phyloP scores from a whole-genome alignment of 2,329 filamentous ascomycete species.

The Scedosporium dehoogii region DNA sequence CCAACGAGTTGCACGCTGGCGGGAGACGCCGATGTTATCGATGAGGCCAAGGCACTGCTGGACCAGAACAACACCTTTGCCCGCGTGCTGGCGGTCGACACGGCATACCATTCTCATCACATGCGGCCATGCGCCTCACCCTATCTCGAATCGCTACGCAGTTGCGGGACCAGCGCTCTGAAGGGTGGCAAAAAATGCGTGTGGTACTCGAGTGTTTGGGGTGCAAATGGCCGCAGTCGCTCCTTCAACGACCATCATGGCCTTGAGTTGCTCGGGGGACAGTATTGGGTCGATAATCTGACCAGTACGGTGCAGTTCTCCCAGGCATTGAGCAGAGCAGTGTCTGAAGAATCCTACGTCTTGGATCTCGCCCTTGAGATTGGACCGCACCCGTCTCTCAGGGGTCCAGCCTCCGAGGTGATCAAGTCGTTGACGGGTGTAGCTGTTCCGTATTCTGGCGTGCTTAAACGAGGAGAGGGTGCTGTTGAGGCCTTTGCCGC shows the following conservation, averaged over 20 bases:
- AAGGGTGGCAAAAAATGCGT: too few relatives aligned
- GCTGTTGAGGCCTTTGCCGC: too few relatives aligned
- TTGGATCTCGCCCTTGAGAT: slow-evolving; percentile 30
- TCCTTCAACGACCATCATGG: too few relatives aligned
- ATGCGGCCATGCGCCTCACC: slow-evolving; percentile 16
- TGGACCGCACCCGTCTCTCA: slow-evolving; percentile 26
- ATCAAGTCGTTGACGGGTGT: slow-evolving; percentile 11
- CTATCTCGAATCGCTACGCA: slow-evolving; percentile 14
- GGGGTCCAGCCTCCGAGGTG: slow-evolving; percentile 26
- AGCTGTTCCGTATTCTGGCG: too few relatives aligned
- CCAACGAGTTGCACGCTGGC: slow-evolving; percentile 24
- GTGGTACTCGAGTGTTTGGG: too few relatives aligned
- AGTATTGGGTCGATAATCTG: slow-evolving; percentile 38
- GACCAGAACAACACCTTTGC: slow-evolving; percentile 12
- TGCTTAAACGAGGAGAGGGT: too few relatives aligned
- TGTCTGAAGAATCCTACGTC: slow-evolving; percentile 13
- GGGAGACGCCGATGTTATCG: slow-evolving; percentile 18
- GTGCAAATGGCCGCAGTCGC: too few relatives aligned
- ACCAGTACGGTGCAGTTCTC: slow-evolving; percentile 33
- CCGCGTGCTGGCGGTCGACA: slow-evolving; percentile 10
- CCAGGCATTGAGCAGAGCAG: slow-evolving; percentile 24
- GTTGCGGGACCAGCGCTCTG: not conserved
- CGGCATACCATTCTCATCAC: slow-evolving; percentile 21
- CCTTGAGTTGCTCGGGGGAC: too few relatives aligned
- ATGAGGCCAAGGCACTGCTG: slow-evolving; percentile 5